A percentile compares a stretch with the other conserved stretches of the same genome.
phyloP scores from a whole-genome alignment of 805 yeast species.

The Soucietia sequanensis region DNA sequence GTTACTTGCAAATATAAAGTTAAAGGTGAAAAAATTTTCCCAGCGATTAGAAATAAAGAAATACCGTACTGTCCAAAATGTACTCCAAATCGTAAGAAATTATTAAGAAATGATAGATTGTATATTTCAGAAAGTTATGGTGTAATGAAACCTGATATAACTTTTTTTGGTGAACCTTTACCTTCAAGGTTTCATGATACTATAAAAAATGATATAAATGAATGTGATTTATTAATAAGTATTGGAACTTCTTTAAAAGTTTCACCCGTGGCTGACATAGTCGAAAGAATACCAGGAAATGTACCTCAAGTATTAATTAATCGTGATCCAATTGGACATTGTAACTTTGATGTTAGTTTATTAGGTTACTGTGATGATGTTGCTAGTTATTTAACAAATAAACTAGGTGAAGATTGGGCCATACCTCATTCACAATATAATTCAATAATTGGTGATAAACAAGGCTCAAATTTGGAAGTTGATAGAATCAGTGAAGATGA shows the following conservation, averaged over 20 bases:
- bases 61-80: slow-evolving; percentile 55
- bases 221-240: slow-evolving; percentile 76
- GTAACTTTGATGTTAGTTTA: slow-evolving; percentile 38
- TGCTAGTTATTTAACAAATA: slow-evolving; percentile 31
- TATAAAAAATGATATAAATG: slow-evolving; percentile 51
- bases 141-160: slow-evolving; percentile 88
- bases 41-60: slow-evolving; percentile 47
- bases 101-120: slow-evolving; percentile 23
- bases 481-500: slow-evolving; percentile 8
- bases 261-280: slow-evolving; percentile 43
- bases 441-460: slow-evolving; percentile 12
- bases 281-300: slow-evolving; percentile 28
- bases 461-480: slow-evolving; percentile 10
- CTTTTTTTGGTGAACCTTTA: slow-evolving; percentile 74
- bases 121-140: slow-evolving; percentile 28
- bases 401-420: slow-evolving; percentile 31
- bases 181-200: slow-evolving; percentile 39
- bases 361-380: slow-evolving; percentile 43
- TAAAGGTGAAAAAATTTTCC: slow-evolving; percentile 45
- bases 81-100: slow-evolving; percentile 14
- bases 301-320: slow-evolving; percentile 42
- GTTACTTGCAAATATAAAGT: slow-evolving; percentile 67
- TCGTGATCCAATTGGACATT: slow-evolving; percentile 33
- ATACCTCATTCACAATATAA: slow-evolving; percentile 29
- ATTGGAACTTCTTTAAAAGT: slow-evolving; percentile 86